Conservation (phyloP, 257 asterid genomes). For the Nicotiana tomentosiformis region DNA sequence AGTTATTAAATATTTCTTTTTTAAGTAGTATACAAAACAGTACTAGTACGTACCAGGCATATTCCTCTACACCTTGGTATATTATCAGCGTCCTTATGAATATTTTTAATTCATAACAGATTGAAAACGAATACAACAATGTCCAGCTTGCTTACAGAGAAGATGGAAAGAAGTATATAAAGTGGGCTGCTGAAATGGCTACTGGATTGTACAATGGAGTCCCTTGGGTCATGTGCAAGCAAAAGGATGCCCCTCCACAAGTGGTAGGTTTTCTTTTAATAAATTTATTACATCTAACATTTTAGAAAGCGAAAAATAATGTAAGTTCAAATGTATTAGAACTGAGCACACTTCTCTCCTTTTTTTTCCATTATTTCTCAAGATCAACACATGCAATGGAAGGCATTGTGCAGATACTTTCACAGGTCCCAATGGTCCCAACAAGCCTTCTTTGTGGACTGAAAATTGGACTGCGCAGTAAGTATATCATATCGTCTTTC, state of each 20-base stretch:
- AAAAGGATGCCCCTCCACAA: conserved; percentile 61
- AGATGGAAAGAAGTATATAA: conserved; percentile 46
- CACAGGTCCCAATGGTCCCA: conserved; percentile 73
- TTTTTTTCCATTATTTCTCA: not conserved
- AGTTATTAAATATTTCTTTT: no score
- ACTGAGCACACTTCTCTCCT: no score
- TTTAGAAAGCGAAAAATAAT: not conserved
- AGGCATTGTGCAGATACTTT: conserved; percentile 93
- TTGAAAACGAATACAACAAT: conserved; percentile 87
- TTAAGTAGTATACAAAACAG: no score
- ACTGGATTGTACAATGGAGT: conserved; percentile 37
- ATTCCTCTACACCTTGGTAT: not conserved
- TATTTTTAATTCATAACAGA: conserved; percentile 23
- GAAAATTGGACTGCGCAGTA: conserved; percentile 98
- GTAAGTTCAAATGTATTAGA: not conserved
- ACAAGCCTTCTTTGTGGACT: conserved; percentile 92
- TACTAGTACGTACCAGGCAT: no score
- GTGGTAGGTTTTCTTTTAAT: conserved; percentile 27
- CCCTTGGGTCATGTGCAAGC: conserved; percentile 99
- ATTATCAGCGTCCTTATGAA: not conserved
- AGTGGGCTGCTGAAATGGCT: conserved; percentile 92
- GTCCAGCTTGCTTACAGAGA: conserved; percentile 70
- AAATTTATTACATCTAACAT: not conserved
- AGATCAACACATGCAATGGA: conserved; percentile 94
- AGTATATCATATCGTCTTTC: conserved; percentile 8